Evolutionary conservation across 2,329 filamentous ascomycete genomes (phyloP).

Genomic region (Colletotrichum navitas): DNA sequence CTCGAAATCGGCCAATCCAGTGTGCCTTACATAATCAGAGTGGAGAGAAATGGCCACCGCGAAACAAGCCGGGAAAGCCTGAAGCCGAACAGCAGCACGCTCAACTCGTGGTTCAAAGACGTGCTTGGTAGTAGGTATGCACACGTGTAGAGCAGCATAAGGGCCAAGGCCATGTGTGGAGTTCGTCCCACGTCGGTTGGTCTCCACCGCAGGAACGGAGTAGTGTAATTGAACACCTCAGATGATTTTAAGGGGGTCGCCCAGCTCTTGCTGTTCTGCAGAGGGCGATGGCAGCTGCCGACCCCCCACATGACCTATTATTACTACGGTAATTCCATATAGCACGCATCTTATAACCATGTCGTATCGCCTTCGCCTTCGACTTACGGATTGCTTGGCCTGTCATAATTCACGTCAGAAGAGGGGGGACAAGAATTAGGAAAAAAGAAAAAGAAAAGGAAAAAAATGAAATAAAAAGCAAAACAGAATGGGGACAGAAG

Average conservation of each 20-base stretch:
- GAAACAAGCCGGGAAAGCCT: background rate
- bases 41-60: background rate
- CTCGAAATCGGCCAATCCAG: background rate
- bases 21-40: background rate
- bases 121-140: background rate
- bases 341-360: background rate
- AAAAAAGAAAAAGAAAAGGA: background rate
- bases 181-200: slow-evolving; percentile 33
- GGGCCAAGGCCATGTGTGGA: slow-evolving; percentile 17
- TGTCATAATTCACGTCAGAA: background rate
- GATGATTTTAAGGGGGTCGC: background rate
- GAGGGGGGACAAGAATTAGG: rapidly evolving
- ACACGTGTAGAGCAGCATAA: background rate
- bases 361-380: background rate
- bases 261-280: background rate
- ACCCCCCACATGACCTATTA: background rate
- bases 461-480: too few relatives aligned
- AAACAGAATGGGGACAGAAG: too few relatives aligned
- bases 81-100: background rate
- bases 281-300: background rate
- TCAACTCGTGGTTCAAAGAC: background rate
- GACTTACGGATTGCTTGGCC: background rate
- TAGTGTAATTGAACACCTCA: background rate
- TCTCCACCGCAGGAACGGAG: background rate
- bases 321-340: background rate